Evolutionary conservation across 2,329 filamentous ascomycete species (phyloP).

Genomic region (Drechslerella stenobrocha): DNA sequence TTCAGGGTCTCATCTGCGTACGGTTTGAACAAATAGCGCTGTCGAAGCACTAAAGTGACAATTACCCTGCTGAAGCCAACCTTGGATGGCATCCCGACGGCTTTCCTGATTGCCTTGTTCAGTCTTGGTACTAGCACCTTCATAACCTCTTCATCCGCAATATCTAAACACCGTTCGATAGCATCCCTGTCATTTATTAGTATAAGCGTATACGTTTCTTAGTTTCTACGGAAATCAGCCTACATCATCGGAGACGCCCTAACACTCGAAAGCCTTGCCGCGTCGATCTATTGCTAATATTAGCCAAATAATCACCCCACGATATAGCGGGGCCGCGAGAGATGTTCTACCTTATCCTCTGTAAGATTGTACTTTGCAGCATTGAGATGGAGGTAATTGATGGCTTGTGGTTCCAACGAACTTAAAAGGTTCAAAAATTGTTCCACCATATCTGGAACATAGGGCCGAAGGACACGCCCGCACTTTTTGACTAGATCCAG

Average conservation of each 20-base stretch:
- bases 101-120: conserved; percentile 77
- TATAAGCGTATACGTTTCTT: conserved; percentile 3
- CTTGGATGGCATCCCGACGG: conserved; percentile 90
- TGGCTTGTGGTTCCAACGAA: conserved; percentile 77
- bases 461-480: conserved; percentile 74
- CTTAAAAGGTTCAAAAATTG: conserved; percentile 80
- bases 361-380: conserved; percentile 81
- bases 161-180: conserved; percentile 83
- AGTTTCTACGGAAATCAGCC: neutral
- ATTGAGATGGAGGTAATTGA: conserved; percentile 92
- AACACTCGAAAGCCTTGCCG: conserved; percentile 77
- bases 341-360: conserved; percentile 65
- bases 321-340: neutral
- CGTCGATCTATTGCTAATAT: conserved; percentile 67
- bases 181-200: conserved; percentile 64
- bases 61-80: conserved; percentile 85
- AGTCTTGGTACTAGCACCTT: conserved; percentile 70
- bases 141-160: conserved; percentile 79
- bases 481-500: conserved; percentile 88
- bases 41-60: conserved; percentile 79
- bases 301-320: neutral
- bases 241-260: conserved; percentile 79
- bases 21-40: conserved; percentile 72
- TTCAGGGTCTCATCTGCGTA: conserved; percentile 76
- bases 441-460: conserved; percentile 78